phyloP scores from a whole-genome alignment of 257 asterid genomes.

The Solanum ossicruentum region DNA sequence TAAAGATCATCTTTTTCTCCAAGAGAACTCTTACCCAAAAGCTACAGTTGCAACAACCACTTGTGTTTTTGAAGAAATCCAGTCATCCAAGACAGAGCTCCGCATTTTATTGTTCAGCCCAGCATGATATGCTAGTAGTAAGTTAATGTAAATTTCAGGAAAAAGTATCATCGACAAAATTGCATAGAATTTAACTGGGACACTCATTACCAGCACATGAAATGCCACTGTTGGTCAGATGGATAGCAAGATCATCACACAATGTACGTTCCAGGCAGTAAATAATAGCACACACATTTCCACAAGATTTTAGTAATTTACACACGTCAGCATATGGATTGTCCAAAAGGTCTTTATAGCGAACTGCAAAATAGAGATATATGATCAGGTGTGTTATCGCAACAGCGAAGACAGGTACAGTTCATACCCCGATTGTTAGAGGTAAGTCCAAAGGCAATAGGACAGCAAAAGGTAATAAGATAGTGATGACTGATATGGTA shows the following conservation, averaged over 20 bases:
- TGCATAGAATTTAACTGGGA: not conserved
- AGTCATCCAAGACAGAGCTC: conserved; percentile 73
- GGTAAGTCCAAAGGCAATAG: not conserved
- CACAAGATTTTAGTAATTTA: conserved; percentile 64
- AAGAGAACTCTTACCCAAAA: conserved; percentile 58
- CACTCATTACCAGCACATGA: conserved; percentile 70
- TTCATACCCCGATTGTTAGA: not conserved
- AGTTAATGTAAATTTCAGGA: conserved; percentile 3
- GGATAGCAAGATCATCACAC: conserved; percentile 78
- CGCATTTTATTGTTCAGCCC: conserved; percentile 75
- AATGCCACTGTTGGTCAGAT: conserved; percentile 54
- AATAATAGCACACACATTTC: conserved; percentile 72
- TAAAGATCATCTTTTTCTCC: not conserved
- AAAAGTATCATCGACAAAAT: conserved; percentile 4
- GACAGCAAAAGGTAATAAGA: not conserved
- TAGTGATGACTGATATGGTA: not conserved
- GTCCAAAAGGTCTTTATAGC: conserved; percentile 80
- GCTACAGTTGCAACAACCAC: conserved; percentile 96
- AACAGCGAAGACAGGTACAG: not conserved
- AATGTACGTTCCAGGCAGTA: conserved; percentile 92
- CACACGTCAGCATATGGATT: conserved; percentile 77
- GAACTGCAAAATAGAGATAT: conserved; percentile 51
- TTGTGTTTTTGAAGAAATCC: conserved; percentile 89
- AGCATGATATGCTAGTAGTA: conserved; percentile 78
- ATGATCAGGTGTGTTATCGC: conserved; percentile 1